Percentiles rank a stretch among this genome's conserved stretches.
phyloP scores from a whole-genome alignment of 352 stramenopile species.

The Globisporangium rhizosaccharum region DNA sequence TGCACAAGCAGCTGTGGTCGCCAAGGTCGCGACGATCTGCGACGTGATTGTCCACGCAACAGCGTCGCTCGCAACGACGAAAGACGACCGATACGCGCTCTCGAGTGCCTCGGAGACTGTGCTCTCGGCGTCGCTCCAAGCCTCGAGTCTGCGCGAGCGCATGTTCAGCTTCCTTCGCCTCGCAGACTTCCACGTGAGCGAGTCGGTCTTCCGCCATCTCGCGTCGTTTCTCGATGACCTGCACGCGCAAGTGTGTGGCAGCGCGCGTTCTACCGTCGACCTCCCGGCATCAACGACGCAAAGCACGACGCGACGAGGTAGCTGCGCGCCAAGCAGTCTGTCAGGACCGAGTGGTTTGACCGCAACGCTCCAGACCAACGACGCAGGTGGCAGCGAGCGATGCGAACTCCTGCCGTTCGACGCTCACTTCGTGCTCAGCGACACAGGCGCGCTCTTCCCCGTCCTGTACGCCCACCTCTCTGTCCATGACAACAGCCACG shows the following conservation, averaged over 20 bases:
- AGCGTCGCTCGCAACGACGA: slow-evolving; percentile 9
- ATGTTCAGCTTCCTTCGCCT: slow-evolving; percentile 57
- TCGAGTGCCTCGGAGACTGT: neutral
- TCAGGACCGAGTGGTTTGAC: neutral
- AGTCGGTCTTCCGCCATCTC: slow-evolving; percentile 39
- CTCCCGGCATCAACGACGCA: too few relatives aligned
- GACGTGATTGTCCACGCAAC: slow-evolving; percentile 17
- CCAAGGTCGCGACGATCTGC: slow-evolving; percentile 20
- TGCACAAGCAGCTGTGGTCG: slow-evolving; percentile 12
- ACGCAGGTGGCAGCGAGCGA: neutral
- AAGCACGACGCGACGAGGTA: too few relatives aligned
- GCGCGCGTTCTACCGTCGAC: too few relatives aligned
- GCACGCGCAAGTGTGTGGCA: slow-evolving; percentile 30
- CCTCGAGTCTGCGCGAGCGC: slow-evolving; percentile 32
- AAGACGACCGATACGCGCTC: slow-evolving; percentile 5
- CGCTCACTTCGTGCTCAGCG: slow-evolving; percentile 1
- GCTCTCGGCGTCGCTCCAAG: slow-evolving; percentile 16
- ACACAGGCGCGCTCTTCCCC: neutral
- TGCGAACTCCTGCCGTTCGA: neutral
- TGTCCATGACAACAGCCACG: slow-evolving; percentile 18
- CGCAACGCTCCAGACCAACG: neutral
- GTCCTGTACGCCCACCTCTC: slow-evolving; percentile 20
- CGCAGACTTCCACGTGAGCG: slow-evolving; percentile 33
- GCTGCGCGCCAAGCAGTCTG: neutral
- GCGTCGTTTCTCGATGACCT: slow-evolving; percentile 25